A percentile compares a stretch with the other conserved stretches of the same genome.
These are phyloP conservation scores for Prunus mume DNA, from an alignment of 306 rosid species.

Conservation along the genomic window DNA sequence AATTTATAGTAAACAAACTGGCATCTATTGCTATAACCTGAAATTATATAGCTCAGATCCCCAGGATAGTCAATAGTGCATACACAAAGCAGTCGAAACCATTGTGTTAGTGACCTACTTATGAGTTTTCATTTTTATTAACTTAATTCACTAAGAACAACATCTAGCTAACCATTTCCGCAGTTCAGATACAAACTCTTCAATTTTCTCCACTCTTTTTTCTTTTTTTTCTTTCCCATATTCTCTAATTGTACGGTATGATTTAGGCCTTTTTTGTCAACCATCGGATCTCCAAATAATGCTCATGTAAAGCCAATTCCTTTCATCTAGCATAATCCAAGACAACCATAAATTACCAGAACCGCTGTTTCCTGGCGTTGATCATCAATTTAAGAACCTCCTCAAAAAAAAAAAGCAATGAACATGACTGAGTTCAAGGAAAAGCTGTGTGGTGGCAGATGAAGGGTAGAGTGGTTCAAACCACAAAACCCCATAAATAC, in stretches of 20 bases:
- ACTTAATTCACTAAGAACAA: neutral
- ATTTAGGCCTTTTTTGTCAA: neutral
- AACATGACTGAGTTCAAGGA: neutral
- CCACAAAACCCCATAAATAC: neutral
- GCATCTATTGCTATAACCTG: neutral
- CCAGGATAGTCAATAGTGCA: neutral
- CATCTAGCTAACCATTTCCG: neutral
- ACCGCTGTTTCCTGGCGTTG: neutral
- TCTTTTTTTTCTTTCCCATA: neutral
- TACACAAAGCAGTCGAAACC: neutral
- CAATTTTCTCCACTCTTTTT: neutral
- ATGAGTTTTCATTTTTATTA: neutral
- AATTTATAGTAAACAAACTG: neutral
- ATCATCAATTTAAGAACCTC: neutral
- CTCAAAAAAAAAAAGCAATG: neutral
- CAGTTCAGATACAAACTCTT: neutral
- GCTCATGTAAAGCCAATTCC: neutral
- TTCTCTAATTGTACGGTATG: neutral
- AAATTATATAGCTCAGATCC: neutral
- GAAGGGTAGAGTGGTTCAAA: neutral
- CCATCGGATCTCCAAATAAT: neutral
- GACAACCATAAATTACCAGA: neutral
- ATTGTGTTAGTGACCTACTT: neutral
- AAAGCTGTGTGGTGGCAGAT: no score
- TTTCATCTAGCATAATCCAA: neutral